phyloP scores from a whole-genome alignment of 2,329 filamentous ascomycete species.

The Colletotrichum filicis region DNA sequence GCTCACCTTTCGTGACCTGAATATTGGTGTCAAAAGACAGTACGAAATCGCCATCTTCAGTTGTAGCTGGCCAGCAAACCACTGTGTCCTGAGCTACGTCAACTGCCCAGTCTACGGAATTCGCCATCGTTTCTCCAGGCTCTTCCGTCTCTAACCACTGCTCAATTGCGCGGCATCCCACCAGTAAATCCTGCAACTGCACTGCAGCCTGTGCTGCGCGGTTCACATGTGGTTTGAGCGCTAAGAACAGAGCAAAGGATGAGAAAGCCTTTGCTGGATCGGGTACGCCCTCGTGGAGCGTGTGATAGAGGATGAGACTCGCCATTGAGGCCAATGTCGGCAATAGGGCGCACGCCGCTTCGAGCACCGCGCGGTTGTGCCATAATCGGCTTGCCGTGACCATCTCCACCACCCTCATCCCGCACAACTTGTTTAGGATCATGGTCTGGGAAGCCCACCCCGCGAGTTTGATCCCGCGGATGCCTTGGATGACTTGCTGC shows the following conservation, averaged over 20 bases:
- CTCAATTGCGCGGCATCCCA: conserved; percentile 1
- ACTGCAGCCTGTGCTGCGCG: conserved; percentile 1
- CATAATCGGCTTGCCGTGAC: background rate
- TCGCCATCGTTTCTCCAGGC: background rate
- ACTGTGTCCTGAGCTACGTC: background rate
- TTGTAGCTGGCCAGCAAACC: background rate
- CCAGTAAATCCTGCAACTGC: conserved; percentile 1
- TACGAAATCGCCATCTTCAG: background rate
- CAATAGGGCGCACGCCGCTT: background rate
- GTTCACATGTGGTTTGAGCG: conserved; percentile 1
- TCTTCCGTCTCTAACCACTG: conserved; percentile 3
- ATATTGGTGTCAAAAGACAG: background rate
- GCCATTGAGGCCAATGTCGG: conserved; percentile 1
- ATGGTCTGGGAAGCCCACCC: conserved; percentile 1
- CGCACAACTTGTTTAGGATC: background rate
- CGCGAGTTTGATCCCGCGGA: conserved; percentile 1
- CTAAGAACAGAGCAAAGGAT: background rate
- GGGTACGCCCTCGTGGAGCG: background rate
- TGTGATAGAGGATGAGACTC: background rate
- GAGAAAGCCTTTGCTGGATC: conserved; percentile 3
- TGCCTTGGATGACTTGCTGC: background rate
- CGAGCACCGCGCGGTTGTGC: conserved; percentile 1
- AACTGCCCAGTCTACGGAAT: background rate
- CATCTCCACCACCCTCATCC: background rate
- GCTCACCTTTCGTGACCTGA: background rate